Base-by-base conservation (phyloP, 306 rosid genomes). In the Quercus gilva region DNA sequence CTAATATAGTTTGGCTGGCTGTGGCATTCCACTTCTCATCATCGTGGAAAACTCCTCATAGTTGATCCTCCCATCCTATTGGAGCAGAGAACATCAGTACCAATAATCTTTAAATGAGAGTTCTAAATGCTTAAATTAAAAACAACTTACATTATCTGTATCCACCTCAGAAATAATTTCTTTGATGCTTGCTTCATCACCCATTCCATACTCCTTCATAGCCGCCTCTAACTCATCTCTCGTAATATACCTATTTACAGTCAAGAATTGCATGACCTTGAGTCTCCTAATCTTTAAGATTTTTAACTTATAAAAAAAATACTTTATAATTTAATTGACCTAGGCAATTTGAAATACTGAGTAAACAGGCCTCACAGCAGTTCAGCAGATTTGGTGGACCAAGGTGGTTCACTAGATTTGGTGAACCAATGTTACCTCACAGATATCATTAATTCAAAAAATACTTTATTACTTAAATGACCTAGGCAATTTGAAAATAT, bases 81-180 rank as follows among this genome's bases (percentile, higher is more conserved):
- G 52, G 78, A 77, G 61, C 49, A 78, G 67, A 77, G 73, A 76
- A 45, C 57, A 56, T 78, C 61, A 85, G 86, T 55, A 53, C 59
- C 53, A 35, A 72, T 13, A 23, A 51, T 53, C 28, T 55, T 61
- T 2, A 25, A 13, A 70, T 75, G 52, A 67, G 56, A 79, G 63
- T 69, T 82, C 9, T 21, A 63, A 12, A 67, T 10, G 14, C 65
- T 64, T 29, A 76, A 69, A 28, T 64, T 20, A 17, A 15, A 67
- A 57, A 43, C 53, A 69, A 91, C 98, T 94, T 88, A 92, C 98
- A 80, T 92, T 91, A 80, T 94, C 97, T 20, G 94, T 77, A 82
- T 94, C 98, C 83, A 94, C 98, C 88, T 94, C 98, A 4, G 97
- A 90, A 68, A 94, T 94, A 67, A 94, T 92, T 64, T 94, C 98